Conservation (phyloP, 495 filamentous ascomycete species). For the Hyaloscypha hepaticicola region DNA sequence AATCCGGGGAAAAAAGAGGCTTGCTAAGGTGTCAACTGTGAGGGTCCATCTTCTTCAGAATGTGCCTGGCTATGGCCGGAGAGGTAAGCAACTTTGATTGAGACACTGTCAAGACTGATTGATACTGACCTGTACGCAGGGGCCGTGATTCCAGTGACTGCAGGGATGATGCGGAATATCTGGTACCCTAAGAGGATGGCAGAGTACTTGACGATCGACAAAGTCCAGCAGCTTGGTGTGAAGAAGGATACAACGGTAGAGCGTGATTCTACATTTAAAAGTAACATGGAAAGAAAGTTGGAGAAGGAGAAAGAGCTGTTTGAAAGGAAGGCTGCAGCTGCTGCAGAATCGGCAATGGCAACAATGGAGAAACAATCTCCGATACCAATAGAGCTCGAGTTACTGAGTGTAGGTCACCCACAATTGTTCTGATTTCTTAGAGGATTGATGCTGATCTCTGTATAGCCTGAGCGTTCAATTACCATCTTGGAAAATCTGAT, state of each 20-base stretch:
- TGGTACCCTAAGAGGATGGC: conserved; percentile 55
- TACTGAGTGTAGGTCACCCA: conserved; percentile 15
- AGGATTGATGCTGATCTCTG: conserved; percentile 11
- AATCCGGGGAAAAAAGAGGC: conserved; percentile 53
- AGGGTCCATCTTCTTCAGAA: conserved; percentile 54
- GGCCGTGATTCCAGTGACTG: conserved; percentile 50
- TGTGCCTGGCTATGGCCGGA: conserved; percentile 50
- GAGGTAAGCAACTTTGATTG: conserved; percentile 41
- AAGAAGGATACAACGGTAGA: conserved; percentile 40
- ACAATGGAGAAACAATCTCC: not conserved
- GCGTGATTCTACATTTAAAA: conserved; percentile 47
- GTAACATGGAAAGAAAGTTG: conserved; percentile 6
- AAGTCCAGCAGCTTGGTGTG: conserved; percentile 44
- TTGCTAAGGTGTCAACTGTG: conserved; percentile 47
- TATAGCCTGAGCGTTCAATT: conserved; percentile 46
- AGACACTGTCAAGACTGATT: not conserved
- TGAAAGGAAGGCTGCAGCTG: conserved; percentile 5
- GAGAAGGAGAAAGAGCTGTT: conserved; percentile 25
- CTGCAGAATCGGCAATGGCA: not conserved
- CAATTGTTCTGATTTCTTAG: conserved; percentile 10
- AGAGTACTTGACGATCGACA: conserved; percentile 49
- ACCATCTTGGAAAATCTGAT: conserved; percentile 49
- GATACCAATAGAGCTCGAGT: conserved; percentile 13
- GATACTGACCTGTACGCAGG: conserved; percentile 39
- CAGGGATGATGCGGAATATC: conserved; percentile 54